phyloP scores from a whole-genome alignment of 1,284 basidiomycete genomes.

The Cutaneotrichosporon cyanovorans region DNA sequence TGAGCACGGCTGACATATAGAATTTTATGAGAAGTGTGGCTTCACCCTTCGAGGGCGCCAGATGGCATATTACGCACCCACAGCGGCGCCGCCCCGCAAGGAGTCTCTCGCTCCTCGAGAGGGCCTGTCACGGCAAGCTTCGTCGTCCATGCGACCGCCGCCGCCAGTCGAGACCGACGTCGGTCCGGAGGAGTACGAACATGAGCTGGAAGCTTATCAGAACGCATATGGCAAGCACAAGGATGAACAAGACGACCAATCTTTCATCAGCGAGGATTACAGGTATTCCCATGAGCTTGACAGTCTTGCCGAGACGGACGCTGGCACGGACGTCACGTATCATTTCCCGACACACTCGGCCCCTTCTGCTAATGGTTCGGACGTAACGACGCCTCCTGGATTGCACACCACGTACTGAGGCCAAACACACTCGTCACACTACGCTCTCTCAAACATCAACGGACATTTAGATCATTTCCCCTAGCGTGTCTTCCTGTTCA shows the following conservation, averaged over 20 bases:
- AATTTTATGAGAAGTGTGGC: constrained; percentile 96
- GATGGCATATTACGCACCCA: constrained; percentile 30
- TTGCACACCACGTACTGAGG: no score
- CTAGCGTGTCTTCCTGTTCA: no score
- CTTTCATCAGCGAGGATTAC: no score
- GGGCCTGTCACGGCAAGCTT: neutral
- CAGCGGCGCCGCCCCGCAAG: neutral
- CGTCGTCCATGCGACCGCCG: neutral
- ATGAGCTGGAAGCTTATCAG: no score
- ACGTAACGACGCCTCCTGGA: no score
- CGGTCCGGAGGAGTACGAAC: no score
- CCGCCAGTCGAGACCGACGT: neutral
- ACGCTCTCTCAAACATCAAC: no score
- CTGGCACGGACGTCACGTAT: constrained; percentile 22
- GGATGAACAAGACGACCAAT: no score
- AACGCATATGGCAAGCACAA: no score
- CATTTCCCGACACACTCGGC: constrained; percentile 15
- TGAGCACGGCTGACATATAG: constrained; percentile 46
- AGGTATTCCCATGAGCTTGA: neutral
- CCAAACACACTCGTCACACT: no score
- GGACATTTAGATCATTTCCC: no score
- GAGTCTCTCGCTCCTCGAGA: neutral
- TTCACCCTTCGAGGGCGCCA: constrained; percentile 22
- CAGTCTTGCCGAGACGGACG: constrained; percentile 8
- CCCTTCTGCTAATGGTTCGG: no score